Percentiles rank a stretch among this genome's conserved stretches.
phyloP scores from a whole-genome alignment of 441 rosid species.

The Pelargonium hybrid region DNA sequence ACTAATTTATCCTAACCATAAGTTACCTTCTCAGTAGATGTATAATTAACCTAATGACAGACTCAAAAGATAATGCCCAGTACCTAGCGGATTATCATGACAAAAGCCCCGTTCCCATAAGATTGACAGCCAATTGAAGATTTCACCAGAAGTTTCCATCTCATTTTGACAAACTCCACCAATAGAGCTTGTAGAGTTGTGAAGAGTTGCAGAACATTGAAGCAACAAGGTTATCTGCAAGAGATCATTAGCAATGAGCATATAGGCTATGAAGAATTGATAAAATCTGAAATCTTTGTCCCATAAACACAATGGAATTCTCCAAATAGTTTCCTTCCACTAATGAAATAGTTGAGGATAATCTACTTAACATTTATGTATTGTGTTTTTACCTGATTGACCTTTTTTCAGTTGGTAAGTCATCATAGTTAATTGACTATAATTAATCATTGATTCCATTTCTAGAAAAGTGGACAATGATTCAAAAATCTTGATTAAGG shows the following conservation, averaged over 20 bases:
- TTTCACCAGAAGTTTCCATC: conserved; percentile 32
- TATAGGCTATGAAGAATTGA: conserved; percentile 5
- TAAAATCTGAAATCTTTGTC: neutral
- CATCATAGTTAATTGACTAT: neutral
- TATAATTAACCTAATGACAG: conserved; percentile 5
- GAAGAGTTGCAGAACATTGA: conserved; percentile 42
- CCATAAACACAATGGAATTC: neutral
- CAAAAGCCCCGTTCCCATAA: conserved; percentile 79
- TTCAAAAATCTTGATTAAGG: neutral
- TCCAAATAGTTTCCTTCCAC: neutral
- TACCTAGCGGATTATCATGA: conserved; percentile 94
- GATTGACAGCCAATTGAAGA: conserved; percentile 70
- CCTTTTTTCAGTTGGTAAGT: neutral
- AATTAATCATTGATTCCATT: neutral
- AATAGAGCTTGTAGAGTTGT: conserved; percentile 34
- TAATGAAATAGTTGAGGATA: neutral
- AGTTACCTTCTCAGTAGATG: neutral
- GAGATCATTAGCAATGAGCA: conserved; percentile 21
- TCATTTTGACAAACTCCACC: conserved; percentile 25
- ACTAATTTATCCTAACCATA: neutral
- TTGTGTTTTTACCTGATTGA: neutral
- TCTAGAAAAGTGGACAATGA: neutral
- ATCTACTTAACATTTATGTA: neutral
- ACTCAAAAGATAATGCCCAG: conserved; percentile 16
- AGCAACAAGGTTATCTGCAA: conserved; percentile 66